These are phyloP conservation scores for Isatis tinctoria DNA, from an alignment of 345 rosid species.

Conservation along the genomic window DNA sequence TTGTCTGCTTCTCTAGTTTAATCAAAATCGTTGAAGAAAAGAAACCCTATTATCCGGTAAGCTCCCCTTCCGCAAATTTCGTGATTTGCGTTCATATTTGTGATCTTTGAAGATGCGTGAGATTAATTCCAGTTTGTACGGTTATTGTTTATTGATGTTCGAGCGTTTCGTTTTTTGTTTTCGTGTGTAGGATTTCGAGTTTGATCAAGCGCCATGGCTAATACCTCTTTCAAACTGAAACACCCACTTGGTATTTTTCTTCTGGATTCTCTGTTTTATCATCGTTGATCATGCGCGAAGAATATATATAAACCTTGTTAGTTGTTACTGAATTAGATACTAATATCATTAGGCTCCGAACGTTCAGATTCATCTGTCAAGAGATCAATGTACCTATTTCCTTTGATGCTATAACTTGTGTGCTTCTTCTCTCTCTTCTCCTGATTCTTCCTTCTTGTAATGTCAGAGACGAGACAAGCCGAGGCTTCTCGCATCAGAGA, in stretches of 20 bases:
- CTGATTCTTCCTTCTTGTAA: neutral
- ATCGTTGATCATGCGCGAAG: neutral
- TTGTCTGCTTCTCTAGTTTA: neutral
- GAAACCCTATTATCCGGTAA: neutral
- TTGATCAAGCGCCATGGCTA: slow-evolving; percentile 48
- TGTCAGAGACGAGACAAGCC: too few species aligned
- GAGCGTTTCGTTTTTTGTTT: too few species aligned
- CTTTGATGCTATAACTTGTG: neutral
- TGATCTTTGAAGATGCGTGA: neutral
- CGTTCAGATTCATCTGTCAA: slow-evolving; percentile 45
- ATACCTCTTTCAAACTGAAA: slow-evolving; percentile 56
- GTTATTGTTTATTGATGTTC: too few species aligned
- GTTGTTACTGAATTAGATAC: slow-evolving; percentile 31
- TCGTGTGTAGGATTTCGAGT: too few species aligned
- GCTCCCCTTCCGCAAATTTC: neutral
- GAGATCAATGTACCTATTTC: slow-evolving; percentile 38
- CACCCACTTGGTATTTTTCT: slow-evolving; percentile 56
- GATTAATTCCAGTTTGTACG: neutral
- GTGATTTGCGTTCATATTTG: neutral
- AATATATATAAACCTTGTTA: slow-evolving; percentile 30
- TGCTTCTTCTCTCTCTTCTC: too few species aligned
- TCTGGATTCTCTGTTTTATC: neutral
- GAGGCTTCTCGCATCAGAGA: too few species aligned
- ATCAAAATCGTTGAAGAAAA: neutral
- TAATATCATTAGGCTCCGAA: too few species aligned